Evolutionary conservation across 805 yeast genomes (phyloP), one percentile per base, ranked within the genome.

Genomic region (Candida xyloterini): DNA sequence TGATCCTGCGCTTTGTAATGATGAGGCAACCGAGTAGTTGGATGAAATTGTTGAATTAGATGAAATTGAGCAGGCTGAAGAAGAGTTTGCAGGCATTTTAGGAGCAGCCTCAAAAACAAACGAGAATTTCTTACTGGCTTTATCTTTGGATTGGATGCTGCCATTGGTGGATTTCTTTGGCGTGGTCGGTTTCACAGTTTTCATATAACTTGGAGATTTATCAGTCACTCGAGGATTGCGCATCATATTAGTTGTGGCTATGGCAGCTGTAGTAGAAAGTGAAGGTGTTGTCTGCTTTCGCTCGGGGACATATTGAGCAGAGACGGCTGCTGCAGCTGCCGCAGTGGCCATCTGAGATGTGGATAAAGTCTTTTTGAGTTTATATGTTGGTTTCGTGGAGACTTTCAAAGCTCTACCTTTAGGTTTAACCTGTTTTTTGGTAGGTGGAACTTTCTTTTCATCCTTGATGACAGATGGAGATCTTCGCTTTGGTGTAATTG

Each of bases 291-390:
- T 37, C 5, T 49, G 38, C 15, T 46, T 40, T n/a, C 43, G 38
- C 15, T 36, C 38, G 10, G 56, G 47, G 5, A 35, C 44, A 10
- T 50, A 29, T 38, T 43, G 51, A 10, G 48, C 38, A 5, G 57
- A 48, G 5, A 52, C 28, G 15, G 59, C 55, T 8, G 59, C 59
- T 3, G 57, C 59, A 2, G 59, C 59, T 7, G 59, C 59, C 5
- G 59, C 59, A 15, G 57, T 52, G 15, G 59, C 59, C 59, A 55
- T 55, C 27, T 55, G 57, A 6, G 51, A 37, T 6, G 53, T 47
- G 10, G 54, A 41, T 11, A 51, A 39, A 8, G 50, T 35, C 38
- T 53, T 53, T 26, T 44, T 44, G 15, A 32, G 10, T 15, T 40
- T 44, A 10, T 27, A 11, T 5, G 21, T 14, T 1, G 44, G 33